Conservation (phyloP, 139 green algal species). For the Coelastrella sp. region DNA sequence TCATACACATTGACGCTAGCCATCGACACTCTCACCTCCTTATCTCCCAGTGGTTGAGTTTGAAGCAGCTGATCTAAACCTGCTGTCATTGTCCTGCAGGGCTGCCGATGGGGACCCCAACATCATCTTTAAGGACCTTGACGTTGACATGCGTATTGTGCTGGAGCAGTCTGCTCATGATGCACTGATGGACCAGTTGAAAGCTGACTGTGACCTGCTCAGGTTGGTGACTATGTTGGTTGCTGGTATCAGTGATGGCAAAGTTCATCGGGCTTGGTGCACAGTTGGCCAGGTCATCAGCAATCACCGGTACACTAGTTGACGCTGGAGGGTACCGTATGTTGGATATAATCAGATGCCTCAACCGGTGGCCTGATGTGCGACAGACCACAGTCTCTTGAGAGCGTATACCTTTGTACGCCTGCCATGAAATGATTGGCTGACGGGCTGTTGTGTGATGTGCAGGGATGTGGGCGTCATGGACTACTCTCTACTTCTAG, state of each 20-base stretch:
- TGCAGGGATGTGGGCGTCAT: conserved; percentile 82
- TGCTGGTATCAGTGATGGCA: too few relatives aligned
- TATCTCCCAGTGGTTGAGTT: too few relatives aligned
- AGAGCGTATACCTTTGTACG: background rate
- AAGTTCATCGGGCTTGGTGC: too few relatives aligned
- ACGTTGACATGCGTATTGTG: conserved; percentile 79
- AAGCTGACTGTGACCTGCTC: conserved; percentile 69
- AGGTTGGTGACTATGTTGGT: conserved; percentile 8
- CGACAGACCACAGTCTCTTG: too few relatives aligned
- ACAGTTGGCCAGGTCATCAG: too few relatives aligned
- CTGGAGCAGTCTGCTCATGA: conserved; percentile 55
- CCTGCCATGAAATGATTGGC: background rate
- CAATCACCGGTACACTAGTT: background rate
- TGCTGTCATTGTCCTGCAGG: background rate
- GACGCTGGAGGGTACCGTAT: background rate
- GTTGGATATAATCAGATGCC: too few relatives aligned
- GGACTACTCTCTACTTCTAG: conserved; percentile 96
- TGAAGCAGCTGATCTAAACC: too few relatives aligned
- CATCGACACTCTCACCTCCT: too few relatives aligned
- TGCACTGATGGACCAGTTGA: conserved; percentile 69
- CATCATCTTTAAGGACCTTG: conserved; percentile 85
- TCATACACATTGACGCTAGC: too few relatives aligned
- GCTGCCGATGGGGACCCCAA: conserved; percentile 47
- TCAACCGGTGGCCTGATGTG: too few relatives aligned
- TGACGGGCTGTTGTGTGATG: background rate